These are phyloP conservation scores for Phytophthora lateralis DNA, from an alignment of 352 stramenopile genomes.

Conservation along the genomic window DNA sequence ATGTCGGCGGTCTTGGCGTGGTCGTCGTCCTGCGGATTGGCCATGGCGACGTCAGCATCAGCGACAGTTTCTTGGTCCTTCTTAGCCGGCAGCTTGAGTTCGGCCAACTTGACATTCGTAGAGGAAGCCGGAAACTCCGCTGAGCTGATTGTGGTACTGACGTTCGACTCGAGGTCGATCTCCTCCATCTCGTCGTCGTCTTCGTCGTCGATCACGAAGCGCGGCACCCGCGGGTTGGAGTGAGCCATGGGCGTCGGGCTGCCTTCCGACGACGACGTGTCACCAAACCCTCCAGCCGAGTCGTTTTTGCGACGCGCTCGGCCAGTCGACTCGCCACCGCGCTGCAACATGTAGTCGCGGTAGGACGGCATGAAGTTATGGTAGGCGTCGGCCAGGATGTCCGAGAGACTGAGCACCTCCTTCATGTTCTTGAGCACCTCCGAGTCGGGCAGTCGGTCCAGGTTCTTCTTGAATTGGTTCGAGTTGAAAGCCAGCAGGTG, in stretches of 20 bases:
- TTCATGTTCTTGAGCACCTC: conserved; percentile 91
- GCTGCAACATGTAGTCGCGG: conserved; percentile 85
- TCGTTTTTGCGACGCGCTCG: conserved; percentile 37
- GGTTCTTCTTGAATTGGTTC: conserved; percentile 83
- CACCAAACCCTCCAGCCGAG: conserved; percentile 47
- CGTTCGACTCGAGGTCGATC: conserved; percentile 38
- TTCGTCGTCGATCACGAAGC: conserved; percentile 81
- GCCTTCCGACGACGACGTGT: conserved; percentile 55
- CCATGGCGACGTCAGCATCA: conserved; percentile 27
- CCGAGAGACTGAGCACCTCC: conserved; percentile 81
- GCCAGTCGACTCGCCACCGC: conserved; percentile 53
- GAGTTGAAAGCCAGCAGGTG: conserved; percentile 84
- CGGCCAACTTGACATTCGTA: conserved; percentile 6
- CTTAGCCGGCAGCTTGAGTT: conserved; percentile 17
- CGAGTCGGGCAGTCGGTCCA: conserved; percentile 72
- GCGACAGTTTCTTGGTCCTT: conserved; percentile 1
- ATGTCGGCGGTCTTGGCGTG: conserved; percentile 13
- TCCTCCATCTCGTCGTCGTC: conserved; percentile 60
- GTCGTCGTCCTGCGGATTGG: conserved; percentile 41
- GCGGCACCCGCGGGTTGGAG: conserved; percentile 56
- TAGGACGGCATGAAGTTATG: conserved; percentile 91
- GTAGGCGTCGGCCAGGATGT: conserved; percentile 83
- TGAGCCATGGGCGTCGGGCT: conserved; percentile 61
- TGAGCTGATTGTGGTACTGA: conserved; percentile 7
- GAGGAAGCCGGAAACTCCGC: conserved; percentile 1